Evolutionary conservation across 768 basidiomycete genomes (phyloP), one percentile per base, ranked within the genome.

Genomic region (Termitomyces sp.): DNA sequence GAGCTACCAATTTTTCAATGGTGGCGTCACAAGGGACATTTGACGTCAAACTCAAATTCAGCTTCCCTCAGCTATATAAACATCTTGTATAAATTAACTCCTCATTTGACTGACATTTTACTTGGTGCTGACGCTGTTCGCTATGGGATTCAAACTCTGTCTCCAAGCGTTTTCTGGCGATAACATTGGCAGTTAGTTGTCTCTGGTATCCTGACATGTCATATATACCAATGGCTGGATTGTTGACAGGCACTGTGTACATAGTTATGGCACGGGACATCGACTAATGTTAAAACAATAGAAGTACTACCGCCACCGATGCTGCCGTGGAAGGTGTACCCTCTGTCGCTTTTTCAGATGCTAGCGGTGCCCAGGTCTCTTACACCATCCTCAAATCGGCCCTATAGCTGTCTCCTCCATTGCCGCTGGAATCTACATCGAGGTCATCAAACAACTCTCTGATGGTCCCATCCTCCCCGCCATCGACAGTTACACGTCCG

Each of bases 301-400:
- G 82, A 24, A 81, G 81, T 6, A 83, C 83, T 1, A n/a, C n/a
- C n/a, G 81, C 83, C 0, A 74, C 74, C 15, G 81, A 81, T 68
- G 79, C 82, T 4, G 78, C 81, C 1, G 65, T 74, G 45, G 75
- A 79, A 65, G 83, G n/a, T n/a, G n/a, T n/a, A n/a, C n/a, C n/a
- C n/a, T n/a, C n/a, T n/a, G n/a, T n/a, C n/a, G n/a, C n/a, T n/a
- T n/a, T n/a, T n/a, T n/a, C n/a, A n/a, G n/a, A n/a, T n/a, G n/a
- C n/a, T n/a, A n/a, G n/a, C n/a, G n/a, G n/a, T n/a, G n/a, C n/a
- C n/a, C n/a, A n/a, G n/a, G n/a, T n/a, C n/a, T n/a, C n/a, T n/a
- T n/a, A n/a, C n/a, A n/a, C n/a, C n/a, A n/a, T n/a, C n/a, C n/a
- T n/a, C n/a, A n/a, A n/a, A n/a, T n/a, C n/a, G n/a, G n/a, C n/a